Percentiles rank a stretch among this genome's conserved stretches.
phyloP scores from a whole-genome alignment of 2,329 filamentous ascomycete genomes.

The Pseudocercospora fuligena region DNA sequence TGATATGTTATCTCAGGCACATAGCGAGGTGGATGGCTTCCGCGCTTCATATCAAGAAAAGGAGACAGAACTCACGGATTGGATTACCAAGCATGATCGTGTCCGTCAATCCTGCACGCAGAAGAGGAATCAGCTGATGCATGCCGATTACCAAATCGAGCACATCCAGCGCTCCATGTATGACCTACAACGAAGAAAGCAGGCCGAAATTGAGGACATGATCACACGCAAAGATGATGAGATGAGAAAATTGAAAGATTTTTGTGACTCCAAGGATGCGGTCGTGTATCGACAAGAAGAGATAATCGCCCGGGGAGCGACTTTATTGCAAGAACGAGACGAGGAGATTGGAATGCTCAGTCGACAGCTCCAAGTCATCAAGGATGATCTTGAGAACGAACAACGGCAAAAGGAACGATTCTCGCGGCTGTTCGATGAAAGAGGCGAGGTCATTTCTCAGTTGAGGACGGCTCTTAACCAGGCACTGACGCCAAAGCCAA shows the following conservation, averaged over 20 bases:
- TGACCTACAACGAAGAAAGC: constrained; percentile 14
- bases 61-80: constrained; percentile 15
- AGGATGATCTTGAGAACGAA: constrained; percentile 28
- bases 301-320: constrained; percentile 33
- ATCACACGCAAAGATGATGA: constrained; percentile 25
- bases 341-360: constrained; percentile 29
- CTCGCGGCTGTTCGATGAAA: constrained; percentile 27
- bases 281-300: constrained; percentile 33
- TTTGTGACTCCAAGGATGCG: constrained; percentile 35
- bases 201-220: constrained; percentile 25
- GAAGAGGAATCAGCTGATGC: constrained; percentile 21
- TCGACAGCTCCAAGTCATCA: constrained; percentile 20
- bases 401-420: constrained; percentile 18
- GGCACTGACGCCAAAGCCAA: constrained; percentile 16
- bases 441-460: constrained; percentile 25
- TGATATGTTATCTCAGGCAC: constrained; percentile 14
- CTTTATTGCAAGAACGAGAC: constrained; percentile 30
- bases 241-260: constrained; percentile 26
- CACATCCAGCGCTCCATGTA: constrained; percentile 19
- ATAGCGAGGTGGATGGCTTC: constrained; percentile 13
- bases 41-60: constrained; percentile 16
- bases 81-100: constrained; percentile 16
- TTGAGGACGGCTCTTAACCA: constrained; percentile 21
- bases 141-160: constrained; percentile 18
- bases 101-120: constrained; percentile 17